Percentiles rank a stretch among this genome's conserved stretches.
Conservation (phyloP, 1,284 basidiomycete genomes). For the Leccinum solheimii region DNA sequence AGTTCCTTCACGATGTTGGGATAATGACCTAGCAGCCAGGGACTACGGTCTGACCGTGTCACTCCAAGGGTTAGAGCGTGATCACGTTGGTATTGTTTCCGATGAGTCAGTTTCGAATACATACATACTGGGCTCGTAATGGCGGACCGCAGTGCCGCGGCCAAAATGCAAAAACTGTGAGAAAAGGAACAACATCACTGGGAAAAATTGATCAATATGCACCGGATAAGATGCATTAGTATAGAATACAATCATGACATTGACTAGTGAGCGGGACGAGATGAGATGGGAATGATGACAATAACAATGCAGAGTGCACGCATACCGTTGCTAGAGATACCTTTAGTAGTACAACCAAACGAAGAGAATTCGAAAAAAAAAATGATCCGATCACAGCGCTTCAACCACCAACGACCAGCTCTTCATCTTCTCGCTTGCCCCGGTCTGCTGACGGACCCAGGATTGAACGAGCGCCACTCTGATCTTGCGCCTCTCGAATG, state of each 20-base stretch:
- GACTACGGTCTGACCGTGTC: not conserved
- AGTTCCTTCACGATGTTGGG: not conserved
- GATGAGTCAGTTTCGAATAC: not conserved
- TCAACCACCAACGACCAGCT: conserved; percentile 25
- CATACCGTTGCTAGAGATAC: not conserved
- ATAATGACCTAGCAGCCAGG: not conserved
- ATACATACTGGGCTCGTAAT: not conserved
- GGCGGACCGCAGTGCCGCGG: not conserved
- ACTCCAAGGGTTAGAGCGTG: not conserved
- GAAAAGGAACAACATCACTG: not conserved
- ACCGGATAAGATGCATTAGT: too few species aligned
- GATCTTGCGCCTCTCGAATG: conserved; percentile 34
- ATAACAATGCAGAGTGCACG: conserved; percentile 1
- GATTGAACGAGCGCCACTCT: conserved; percentile 8
- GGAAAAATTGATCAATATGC: not conserved
- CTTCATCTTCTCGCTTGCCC: conserved; percentile 1
- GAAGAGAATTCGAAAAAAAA: not conserved
- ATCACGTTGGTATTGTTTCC: not conserved
- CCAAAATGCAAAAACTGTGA: not conserved
- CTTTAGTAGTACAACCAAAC: conserved; percentile 1
- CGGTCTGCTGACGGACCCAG: not conserved
- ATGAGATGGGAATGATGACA: not conserved
- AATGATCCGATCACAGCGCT: conserved; percentile 24
- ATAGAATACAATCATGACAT: not conserved
- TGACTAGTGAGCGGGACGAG: not conserved